Evolutionary conservation across 257 asterid species (phyloP), one percentile per base, ranked within the genome.

Genomic region (Lycium ferocissimum): DNA sequence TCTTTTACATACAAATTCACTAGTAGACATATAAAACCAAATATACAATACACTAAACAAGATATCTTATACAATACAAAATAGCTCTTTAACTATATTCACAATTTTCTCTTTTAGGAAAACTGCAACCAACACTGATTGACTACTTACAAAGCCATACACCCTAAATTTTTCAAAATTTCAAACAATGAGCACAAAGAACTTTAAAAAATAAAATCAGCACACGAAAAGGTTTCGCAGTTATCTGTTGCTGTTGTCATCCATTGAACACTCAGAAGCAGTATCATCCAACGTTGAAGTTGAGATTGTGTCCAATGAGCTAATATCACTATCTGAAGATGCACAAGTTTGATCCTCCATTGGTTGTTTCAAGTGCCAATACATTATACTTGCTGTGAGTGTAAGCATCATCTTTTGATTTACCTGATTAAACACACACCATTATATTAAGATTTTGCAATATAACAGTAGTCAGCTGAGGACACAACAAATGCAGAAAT

Each of bases 241-340:
- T 88, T 83, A 93, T 82, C 89, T 94, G 71, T 84, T 90, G 89
- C 84, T 85, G 66, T 89, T 87, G 67, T 93, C 97, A 72, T 95
- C 98, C 35, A 88, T 72, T 13, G 99, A 96, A 85, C 97, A 93
- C 85, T 95, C 98, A 12, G 99, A 96, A 71, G 98, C 95, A 33
- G 98, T 92, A 87, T 96, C 99, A 47, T 88, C 92, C 65, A 86
- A 88, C 67, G 92, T 79, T 37, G 88, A 89, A 58, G 83, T 87
- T 81, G 92, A 89, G 79, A 85, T 86, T 80, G 92, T 81, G 72
- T 89, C 92, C 61, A 84, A 33, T 15, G 85, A 65, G 87, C 91
- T 88, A 5, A 70, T 58, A 59, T 89, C 92, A 35, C 87, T 86
- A 66, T 89, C 92, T 5, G 92, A 87, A 62, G 89, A 87, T 70